A percentile compares a stretch with the other conserved stretches of the same genome.
phyloP scores from a whole-genome alignment of 2,329 filamentous ascomycete species.

The Corinectria fuckeliana region DNA sequence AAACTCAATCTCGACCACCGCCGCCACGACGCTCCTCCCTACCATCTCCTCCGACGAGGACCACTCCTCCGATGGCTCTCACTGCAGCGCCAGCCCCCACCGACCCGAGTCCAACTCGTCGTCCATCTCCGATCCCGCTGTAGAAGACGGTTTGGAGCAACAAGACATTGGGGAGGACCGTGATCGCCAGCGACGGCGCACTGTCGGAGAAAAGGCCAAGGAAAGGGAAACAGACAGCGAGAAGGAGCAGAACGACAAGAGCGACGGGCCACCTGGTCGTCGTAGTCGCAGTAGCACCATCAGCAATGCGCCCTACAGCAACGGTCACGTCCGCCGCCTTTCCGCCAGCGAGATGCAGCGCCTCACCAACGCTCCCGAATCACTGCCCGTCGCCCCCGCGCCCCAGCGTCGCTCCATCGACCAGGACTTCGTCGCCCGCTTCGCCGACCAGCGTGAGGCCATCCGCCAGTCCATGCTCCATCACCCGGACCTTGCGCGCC shows the following conservation, averaged over 20 bases:
- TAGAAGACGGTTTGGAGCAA: conserved; percentile 29
- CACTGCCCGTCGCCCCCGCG: conserved; percentile 59
- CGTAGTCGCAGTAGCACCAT: conserved; percentile 41
- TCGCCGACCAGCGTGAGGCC: conserved; percentile 40
- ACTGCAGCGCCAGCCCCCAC: conserved; percentile 30
- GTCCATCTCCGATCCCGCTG: conserved; percentile 40
- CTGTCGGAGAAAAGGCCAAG: background rate
- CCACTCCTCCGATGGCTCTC: conserved; percentile 40
- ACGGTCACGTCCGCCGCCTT: conserved; percentile 57
- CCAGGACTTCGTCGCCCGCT: conserved; percentile 43
- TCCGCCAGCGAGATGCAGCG: conserved; percentile 66
- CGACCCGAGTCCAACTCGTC: conserved; percentile 37
- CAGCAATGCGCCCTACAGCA: conserved; percentile 46
- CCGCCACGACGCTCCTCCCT: conserved; percentile 22
- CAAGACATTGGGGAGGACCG: conserved; percentile 5
- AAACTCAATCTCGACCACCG: background rate
- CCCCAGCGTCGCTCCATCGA: conserved; percentile 47
- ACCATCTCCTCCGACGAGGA: conserved; percentile 42
- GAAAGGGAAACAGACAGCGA: conserved; percentile 5
- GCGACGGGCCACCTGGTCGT: conserved; percentile 24
- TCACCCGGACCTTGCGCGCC: conserved; percentile 31
- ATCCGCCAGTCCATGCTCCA: conserved; percentile 40
- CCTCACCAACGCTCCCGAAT: conserved; percentile 62
- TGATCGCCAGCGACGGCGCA: conserved; percentile 3
- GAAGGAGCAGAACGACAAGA: conserved; percentile 8